phyloP scores from a whole-genome alignment of 371 early-diverging fungal genomes.

The Chytridium lagenaria region DNA sequence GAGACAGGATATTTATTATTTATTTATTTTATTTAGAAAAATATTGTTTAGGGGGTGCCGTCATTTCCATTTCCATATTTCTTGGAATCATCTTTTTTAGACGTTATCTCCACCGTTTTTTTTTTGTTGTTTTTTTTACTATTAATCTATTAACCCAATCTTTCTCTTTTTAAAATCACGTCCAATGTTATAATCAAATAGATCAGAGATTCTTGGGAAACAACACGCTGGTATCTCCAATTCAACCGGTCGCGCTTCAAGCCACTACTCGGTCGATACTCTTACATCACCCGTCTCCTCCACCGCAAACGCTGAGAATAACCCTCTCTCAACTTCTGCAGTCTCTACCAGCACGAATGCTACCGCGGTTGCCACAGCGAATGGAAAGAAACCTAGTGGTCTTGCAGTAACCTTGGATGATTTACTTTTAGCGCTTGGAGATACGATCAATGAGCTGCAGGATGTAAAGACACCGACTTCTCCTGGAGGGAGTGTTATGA shows the following conservation, averaged over 20 bases:
- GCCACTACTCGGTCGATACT: too few relatives aligned
- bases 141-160: background rate
- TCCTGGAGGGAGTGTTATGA: background rate
- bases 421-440: conserved; percentile 1
- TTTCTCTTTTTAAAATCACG: background rate
- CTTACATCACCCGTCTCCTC: background rate
- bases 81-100: background rate
- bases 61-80: too few relatives aligned
- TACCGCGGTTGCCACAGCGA: background rate
- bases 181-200: background rate
- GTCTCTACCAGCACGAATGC: background rate
- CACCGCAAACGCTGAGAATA: background rate
- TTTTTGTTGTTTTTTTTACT: too few relatives aligned
- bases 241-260: too few relatives aligned
- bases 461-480: conserved; percentile 6
- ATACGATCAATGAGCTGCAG: conserved; percentile 20
- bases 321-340: background rate
- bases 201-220: background rate
- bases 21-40: too few relatives aligned
- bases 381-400: background rate
- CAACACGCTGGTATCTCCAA: background rate
- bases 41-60: too few relatives aligned
- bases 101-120: background rate
- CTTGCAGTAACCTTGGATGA: conserved; percentile 12
- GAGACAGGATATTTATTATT: too few relatives aligned